A percentile compares a stretch with the other conserved stretches of the same genome.
phyloP scores from a whole-genome alignment of 768 basidiomycete genomes.

The Lactarius hengduanensis region DNA sequence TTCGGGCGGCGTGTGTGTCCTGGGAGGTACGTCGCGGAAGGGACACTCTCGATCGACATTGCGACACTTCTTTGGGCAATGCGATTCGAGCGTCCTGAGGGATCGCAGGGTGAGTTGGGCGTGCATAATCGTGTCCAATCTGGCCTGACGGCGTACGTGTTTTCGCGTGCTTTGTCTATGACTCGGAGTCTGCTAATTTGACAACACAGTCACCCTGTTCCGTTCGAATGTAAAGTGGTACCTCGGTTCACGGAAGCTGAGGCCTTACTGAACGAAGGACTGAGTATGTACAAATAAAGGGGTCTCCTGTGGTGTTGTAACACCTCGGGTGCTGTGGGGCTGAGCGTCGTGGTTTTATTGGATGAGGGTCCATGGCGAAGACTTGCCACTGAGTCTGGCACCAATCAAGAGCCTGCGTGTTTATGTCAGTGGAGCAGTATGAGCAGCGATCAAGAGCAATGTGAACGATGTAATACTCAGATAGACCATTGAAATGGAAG shows the following conservation, averaged over 20 bases:
- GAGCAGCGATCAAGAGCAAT: too few species aligned
- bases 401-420: too few species aligned
- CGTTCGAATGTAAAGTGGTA: constrained; percentile 20
- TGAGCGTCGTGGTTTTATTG: too few species aligned
- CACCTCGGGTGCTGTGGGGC: too few species aligned
- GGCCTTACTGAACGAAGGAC: neutral
- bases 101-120: constrained; percentile 10
- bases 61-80: constrained; percentile 34
- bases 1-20: constrained; percentile 36
- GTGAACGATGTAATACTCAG: too few species aligned
- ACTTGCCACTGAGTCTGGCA: too few species aligned
- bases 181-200: constrained; percentile 4
- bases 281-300: neutral
- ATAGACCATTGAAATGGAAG: too few species aligned
- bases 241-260: constrained; percentile 23
- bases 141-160: constrained; percentile 20
- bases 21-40: constrained; percentile 36
- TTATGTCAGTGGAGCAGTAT: too few species aligned
- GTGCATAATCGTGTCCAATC: neutral
- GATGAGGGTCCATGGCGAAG: too few species aligned
- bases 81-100: constrained; percentile 20
- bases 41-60: constrained; percentile 35
- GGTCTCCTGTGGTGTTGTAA: too few species aligned
- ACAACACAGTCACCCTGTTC: constrained; percentile 14
- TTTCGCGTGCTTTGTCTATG: neutral